Percentiles rank a stretch among this genome's conserved stretches.
These are phyloP conservation scores for Isabelozyma heimii DNA, from an alignment of 805 yeast species.

Conservation along the genomic window DNA sequence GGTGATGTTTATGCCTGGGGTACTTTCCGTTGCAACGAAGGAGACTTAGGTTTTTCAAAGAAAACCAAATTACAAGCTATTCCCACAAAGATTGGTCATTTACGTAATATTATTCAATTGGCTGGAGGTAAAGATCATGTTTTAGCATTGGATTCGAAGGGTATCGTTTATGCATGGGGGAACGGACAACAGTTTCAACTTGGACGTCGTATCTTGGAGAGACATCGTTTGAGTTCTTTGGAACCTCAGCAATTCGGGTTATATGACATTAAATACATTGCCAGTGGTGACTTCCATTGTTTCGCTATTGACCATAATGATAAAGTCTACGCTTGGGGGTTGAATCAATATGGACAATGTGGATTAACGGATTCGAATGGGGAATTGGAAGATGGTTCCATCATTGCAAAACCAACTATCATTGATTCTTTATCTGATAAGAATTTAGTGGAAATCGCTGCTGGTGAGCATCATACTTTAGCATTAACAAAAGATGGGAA, in stretches of 20 bases:
- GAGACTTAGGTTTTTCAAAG: constrained; percentile 77
- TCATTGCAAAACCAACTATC: constrained; percentile 72
- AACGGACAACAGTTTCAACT: constrained; percentile 91
- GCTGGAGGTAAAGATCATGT: constrained; percentile 95
- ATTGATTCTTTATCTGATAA: constrained; percentile 63
- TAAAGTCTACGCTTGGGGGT: constrained; percentile 85
- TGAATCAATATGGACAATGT: constrained; percentile 96
- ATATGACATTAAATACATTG: constrained; percentile 72
- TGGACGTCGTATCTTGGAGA: constrained; percentile 82
- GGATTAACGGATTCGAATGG: constrained; percentile 62
- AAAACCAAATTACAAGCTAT: constrained; percentile 55
- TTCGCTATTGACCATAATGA: constrained; percentile 82
- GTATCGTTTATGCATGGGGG: constrained; percentile 96
- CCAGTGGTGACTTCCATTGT: constrained; percentile 94
- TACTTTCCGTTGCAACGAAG: constrained; percentile 91
- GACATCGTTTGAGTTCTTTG: constrained; percentile 67
- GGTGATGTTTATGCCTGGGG: constrained; percentile 99
- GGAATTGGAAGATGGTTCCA: constrained; percentile 80
- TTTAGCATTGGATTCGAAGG: constrained; percentile 76
- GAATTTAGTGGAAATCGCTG: constrained; percentile 61
- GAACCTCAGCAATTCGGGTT: constrained; percentile 85
- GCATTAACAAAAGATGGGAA: constrained; percentile 73
- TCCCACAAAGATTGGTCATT: constrained; percentile 62
- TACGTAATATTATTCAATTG: constrained; percentile 71
- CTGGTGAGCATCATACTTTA: constrained; percentile 93